Conservation (phyloP, 78 protist species). For the Tieghemostelium lacteum region DNA sequence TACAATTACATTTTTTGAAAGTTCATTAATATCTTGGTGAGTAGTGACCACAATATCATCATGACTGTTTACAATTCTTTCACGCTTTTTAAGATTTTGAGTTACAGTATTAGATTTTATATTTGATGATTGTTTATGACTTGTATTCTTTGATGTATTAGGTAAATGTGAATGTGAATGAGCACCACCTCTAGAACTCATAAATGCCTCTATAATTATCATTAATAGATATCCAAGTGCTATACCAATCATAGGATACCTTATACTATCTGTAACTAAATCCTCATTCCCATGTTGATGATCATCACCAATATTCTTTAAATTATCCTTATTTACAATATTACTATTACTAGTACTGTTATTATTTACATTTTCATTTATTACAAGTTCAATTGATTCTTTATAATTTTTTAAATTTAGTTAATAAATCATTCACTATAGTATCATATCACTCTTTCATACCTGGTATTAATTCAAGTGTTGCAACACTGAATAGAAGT, state of each 20-base stretch:
- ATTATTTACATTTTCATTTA: neutral
- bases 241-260: constrained; percentile 67
- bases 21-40: neutral
- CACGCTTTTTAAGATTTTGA: neutral
- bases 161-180: constrained; percentile 24
- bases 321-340: neutral
- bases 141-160: neutral
- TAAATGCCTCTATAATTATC: constrained; percentile 19
- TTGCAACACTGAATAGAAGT: constrained; percentile 54
- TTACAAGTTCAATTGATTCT: neutral
- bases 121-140: neutral
- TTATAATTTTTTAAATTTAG: neutral
- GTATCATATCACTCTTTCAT: neutral
- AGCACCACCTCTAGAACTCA: constrained; percentile 4
- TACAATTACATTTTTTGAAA: neutral
- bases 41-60: neutral
- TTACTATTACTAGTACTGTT: neutral
- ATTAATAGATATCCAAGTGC: constrained; percentile 35
- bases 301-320: neutral
- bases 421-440: neutral
- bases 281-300: constrained; percentile 8
- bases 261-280: neutral
- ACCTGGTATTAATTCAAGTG: constrained; percentile 55
- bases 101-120: neutral
- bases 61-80: neutral